Evolutionary conservation across 352 stramenopile genomes (phyloP), one percentile per base, ranked within the genome.

Genomic region (Globisporangium iwayamae): DNA sequence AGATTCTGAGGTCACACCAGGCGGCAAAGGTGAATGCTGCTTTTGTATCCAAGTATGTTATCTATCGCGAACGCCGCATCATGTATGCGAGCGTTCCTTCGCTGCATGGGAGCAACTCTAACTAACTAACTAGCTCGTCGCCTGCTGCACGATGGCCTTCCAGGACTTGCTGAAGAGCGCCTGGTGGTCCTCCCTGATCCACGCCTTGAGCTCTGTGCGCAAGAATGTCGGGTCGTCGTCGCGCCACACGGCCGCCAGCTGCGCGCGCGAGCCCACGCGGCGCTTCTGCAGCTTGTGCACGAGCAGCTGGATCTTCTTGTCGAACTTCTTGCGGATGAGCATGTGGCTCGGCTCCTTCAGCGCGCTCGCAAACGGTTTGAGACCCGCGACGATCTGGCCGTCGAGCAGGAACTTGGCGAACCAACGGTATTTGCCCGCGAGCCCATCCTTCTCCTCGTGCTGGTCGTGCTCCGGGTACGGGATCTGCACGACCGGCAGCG

Each of bases 281-380:
- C 68, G 58, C 22, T 71, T 69, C 62, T 90, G 78, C n/a, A 94
- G 66, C 50, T 82, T 85, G 4, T 71, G 56, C 8, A 93, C 83
- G 18, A 94, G 76, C 34, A 91, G 50, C 59, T 93, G 85, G 67
- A 93, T 93, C 71, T 91, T 91, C 70, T 84, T 89, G 78, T 94
- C 85, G 54, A 94, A 94, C 56, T 91, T 91, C 65, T 93, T 91
- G 59, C 84, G 84, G 59, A 93, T 87, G 28, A 93, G 53, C 64
- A 84, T 83, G 64, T 98, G 98, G 67, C 97, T 98, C 67, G 96
- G 93, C 56, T 99, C 94, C 63, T 83, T 96, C 25, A 97, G 83
- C 5, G 88, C 91, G 55, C 70, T 96, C 52, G 90, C 91, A 39
- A 90, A 93, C 28, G 93, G 83, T 61, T 95, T 89, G 53, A 96